Evolutionary conservation across 768 basidiomycete species (phyloP), one percentile per base, ranked within the genome.

Genomic region (Termitomyces sp.): DNA sequence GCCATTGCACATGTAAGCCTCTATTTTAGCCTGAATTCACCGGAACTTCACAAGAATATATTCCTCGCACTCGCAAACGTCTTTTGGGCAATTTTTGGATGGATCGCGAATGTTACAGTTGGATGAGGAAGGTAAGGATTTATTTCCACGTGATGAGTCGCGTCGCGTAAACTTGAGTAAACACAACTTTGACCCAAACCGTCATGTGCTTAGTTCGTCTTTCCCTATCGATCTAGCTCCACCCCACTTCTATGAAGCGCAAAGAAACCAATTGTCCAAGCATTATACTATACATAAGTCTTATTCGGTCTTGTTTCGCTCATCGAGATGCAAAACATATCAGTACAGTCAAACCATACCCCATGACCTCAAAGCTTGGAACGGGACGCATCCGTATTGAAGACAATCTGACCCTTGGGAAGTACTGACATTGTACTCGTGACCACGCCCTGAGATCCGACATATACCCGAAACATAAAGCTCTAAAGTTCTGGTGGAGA

Each of bases 91-190:
- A 62, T 60, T 60, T 60, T 59, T 66, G 59, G 73, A 67, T 75
- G 75, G 74, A 75, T 74, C 68, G 68, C 46, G 52, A 47, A 59
- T 44, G 54, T 51, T 32, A 35, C 38, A 27, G 58, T 43, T 68
- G 74, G 74, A 73, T 73, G 66, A 53, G 57, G 27, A 41, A 23
- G 14, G 54, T 10, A 6, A 37, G 54, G 35, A 59, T 35, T 12
- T 42, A 4, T n/a, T 31, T 34, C 5, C 63, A 67, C 64, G 66
- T 67, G 66, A 65, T 21, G 29, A 32, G 42, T 17, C 60, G 58
- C 59, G 59, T 54, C 60, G 60, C 60, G 58, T 57, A 27, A 23
- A 32, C n/a, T 44, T 50, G 48, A 11, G 21, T 41, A 53, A 45
- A 31, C 2, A 49, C 46, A 45, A 50, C 5, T 46, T 44, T 42